Evolutionary conservation across 192 early-diverging fungal species (phyloP).

Genomic region (Backusella tarrabulga): DNA sequence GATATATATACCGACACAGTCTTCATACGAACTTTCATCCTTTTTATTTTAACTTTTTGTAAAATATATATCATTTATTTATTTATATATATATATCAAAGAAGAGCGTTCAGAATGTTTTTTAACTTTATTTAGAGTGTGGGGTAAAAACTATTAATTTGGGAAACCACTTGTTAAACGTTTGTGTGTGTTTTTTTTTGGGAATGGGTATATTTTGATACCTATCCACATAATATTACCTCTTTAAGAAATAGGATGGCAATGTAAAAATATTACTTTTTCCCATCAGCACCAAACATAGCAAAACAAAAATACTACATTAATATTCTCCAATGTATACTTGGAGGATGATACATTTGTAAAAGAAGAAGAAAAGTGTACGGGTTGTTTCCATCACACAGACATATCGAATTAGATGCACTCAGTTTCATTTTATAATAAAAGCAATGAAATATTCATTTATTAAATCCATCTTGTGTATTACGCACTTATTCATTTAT

Average conservation of each 20-base stretch:
- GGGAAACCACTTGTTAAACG: not conserved
- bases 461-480: too few species aligned
- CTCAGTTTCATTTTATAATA: too few species aligned
- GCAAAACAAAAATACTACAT: not conserved
- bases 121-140: not conserved
- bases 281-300: not conserved
- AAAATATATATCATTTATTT: not conserved
- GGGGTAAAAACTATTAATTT: not conserved
- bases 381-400: too few species aligned
- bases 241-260: not conserved
- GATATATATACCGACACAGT: not conserved
- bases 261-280: not conserved
- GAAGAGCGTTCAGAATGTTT: not conserved
- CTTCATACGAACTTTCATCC: not conserved
- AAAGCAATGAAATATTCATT: too few species aligned
- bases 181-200: not conserved
- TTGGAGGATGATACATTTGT: too few species aligned
- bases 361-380: too few species aligned
- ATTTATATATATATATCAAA: not conserved
- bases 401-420: too few species aligned
- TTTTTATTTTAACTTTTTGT: not conserved
- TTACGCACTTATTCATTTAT: too few species aligned
- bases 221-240: not conserved
- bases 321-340: not conserved
- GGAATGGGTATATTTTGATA: not conserved